These are phyloP conservation scores for Coprinopsis cinerea DNA, from an alignment of 768 basidiomycete species.

Conservation along the genomic window DNA sequence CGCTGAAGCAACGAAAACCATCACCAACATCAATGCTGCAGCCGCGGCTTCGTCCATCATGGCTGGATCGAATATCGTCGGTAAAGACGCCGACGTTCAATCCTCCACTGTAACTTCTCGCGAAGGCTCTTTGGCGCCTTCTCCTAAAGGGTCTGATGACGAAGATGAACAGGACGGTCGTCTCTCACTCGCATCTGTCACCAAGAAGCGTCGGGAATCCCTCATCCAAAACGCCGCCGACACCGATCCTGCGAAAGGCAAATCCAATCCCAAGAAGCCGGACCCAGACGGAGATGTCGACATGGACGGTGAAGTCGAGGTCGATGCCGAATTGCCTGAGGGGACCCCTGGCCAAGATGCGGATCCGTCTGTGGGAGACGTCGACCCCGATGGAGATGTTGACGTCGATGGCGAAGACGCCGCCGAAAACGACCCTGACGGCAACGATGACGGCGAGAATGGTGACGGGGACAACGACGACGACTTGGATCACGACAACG, in stretches of 20 bases:
- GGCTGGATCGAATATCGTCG: constrained; percentile 36
- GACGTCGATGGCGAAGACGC: constrained; percentile 26
- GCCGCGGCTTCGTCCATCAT: constrained; percentile 44
- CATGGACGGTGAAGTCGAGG: constrained; percentile 18
- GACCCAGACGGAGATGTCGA: constrained; percentile 19
- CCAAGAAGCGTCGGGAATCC: constrained; percentile 9
- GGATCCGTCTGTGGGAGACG: constrained; percentile 15
- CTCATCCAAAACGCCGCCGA: constrained; percentile 2
- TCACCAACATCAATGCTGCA: constrained; percentile 25
- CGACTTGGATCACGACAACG: constrained; percentile 25
- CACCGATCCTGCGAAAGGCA: background rate
- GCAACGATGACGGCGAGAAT: constrained; percentile 25
- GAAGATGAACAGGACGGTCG: constrained; percentile 20
- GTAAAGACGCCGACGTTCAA: constrained; percentile 30
- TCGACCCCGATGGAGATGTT: constrained; percentile 20
- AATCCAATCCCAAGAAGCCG: background rate
- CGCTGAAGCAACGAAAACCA: constrained; percentile 24
- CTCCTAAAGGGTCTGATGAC: constrained; percentile 12
- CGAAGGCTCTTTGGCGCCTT: constrained; percentile 33
- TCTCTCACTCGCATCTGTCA: constrained; percentile 1
- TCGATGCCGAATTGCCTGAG: constrained; percentile 20
- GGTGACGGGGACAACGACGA: constrained; percentile 31
- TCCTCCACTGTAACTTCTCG: constrained; percentile 34
- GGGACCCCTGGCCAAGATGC: constrained; percentile 14
- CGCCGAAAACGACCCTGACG: background rate